Percentiles rank a stretch among this genome's conserved stretches.
Evolutionary conservation across 2,329 filamentous ascomycete species (phyloP).

Genomic region (Colletotrichum limetticola): DNA sequence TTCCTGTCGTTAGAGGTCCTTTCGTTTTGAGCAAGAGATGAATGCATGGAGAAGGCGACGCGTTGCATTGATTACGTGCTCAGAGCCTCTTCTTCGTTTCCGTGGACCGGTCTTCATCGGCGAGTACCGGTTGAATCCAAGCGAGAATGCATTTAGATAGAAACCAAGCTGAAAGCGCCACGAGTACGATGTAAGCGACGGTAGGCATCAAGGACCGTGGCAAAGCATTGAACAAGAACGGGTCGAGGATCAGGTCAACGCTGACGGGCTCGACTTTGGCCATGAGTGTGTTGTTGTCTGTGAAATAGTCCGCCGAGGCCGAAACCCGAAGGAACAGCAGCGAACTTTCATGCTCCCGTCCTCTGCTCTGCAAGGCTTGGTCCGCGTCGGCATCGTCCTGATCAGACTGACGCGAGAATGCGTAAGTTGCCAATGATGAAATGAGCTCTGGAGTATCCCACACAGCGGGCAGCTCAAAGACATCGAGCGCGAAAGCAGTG

Average conservation of each 20-base stretch:
- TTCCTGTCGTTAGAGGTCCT: conserved; percentile 22
- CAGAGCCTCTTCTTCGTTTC: conserved; percentile 52
- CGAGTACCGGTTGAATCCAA: conserved; percentile 43
- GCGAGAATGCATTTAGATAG: conserved; percentile 51
- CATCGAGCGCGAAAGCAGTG: conserved; percentile 78
- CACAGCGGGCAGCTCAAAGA: conserved; percentile 69
- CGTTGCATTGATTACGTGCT: conserved; percentile 12
- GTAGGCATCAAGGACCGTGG: conserved; percentile 82
- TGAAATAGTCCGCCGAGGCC: conserved; percentile 87
- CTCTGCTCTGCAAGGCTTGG: conserved; percentile 34
- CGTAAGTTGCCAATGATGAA: conserved; percentile 72
- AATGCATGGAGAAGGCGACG: conserved; percentile 17
- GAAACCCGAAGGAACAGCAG: conserved; percentile 78
- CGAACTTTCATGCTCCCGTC: conserved; percentile 50
- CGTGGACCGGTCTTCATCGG: conserved; percentile 37
- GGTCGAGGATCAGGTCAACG: conserved; percentile 87
- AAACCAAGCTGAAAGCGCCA: conserved; percentile 63
- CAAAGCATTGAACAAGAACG: conserved; percentile 82
- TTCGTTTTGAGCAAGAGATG: conserved; percentile 22
- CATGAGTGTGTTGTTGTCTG: conserved; percentile 81
- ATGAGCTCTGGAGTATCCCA: conserved; percentile 72
- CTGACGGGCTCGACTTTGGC: conserved; percentile 75
- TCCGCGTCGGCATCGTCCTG: conserved; percentile 20
- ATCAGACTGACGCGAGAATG: conserved; percentile 57
- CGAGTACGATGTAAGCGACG: conserved; percentile 71